These are phyloP conservation scores for Zychaea mexicana DNA, from an alignment of 371 early-diverging fungal genomes.

Conservation along the genomic window DNA sequence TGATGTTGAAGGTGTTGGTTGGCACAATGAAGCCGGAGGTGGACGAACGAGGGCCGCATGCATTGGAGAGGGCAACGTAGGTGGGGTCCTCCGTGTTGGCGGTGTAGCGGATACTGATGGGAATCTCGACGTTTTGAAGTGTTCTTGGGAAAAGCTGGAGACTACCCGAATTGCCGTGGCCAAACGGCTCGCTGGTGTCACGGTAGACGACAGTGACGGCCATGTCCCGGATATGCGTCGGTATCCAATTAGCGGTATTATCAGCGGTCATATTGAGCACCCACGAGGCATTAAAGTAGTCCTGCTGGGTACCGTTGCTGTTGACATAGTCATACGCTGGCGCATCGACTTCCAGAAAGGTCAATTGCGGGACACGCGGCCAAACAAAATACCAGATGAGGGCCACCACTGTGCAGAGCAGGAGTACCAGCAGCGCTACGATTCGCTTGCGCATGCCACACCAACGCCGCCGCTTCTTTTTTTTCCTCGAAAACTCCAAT, in stretches of 20 bases:
- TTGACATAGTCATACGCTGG: slow-evolving; percentile 16
- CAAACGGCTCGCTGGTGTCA: slow-evolving; percentile 15
- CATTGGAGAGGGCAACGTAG: slow-evolving; percentile 36
- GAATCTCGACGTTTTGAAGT: slow-evolving; percentile 8
- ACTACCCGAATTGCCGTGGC: slow-evolving; percentile 14
- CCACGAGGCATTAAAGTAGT: slow-evolving; percentile 18
- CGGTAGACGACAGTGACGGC: slow-evolving; percentile 17
- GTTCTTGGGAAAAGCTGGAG: slow-evolving; percentile 10
- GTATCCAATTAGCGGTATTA: slow-evolving; percentile 27
- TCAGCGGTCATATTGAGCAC: slow-evolving; percentile 20
- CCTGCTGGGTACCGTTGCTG: slow-evolving; percentile 11
- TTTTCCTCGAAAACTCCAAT: slow-evolving; percentile 16
- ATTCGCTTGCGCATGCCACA: slow-evolving; percentile 24
- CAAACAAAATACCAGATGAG: slow-evolving; percentile 46
- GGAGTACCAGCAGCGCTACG: slow-evolving; percentile 21
- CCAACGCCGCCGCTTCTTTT: slow-evolving; percentile 9
- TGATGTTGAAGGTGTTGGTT: slow-evolving; percentile 28
- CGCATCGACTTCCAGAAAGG: slow-evolving; percentile 15
- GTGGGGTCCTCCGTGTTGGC: slow-evolving; percentile 31
- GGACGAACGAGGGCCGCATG: slow-evolving; percentile 30
- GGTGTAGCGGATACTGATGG: slow-evolving; percentile 21
- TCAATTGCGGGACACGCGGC: slow-evolving; percentile 35
- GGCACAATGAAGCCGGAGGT: slow-evolving; percentile 17
- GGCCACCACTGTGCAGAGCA: slow-evolving; percentile 19
- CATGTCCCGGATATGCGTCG: slow-evolving; percentile 21